Base-by-base conservation (phyloP, 2,329 filamentous ascomycete genomes). In the Xylaria sp. region DNA sequence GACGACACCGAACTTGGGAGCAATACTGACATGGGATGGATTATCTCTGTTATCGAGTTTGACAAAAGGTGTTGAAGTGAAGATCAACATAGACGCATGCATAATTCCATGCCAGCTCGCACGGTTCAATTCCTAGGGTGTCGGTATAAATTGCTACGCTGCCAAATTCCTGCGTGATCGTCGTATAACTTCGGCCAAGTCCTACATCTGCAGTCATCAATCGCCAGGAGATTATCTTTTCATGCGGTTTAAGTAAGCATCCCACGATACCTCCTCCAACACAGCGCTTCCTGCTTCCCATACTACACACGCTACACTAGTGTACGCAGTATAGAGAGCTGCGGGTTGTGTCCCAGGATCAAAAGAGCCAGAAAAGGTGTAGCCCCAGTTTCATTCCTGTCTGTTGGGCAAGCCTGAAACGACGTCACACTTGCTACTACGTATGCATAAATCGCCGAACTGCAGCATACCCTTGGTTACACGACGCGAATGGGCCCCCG, bases 141-240 rank as follows among this genome's bases (percentile, higher is more conserved):
- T 60, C 27, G 29, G 39, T 51, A 51, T 60, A 27, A 59, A 25
- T 45, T 49, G 57, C 45, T 39, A 55, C 36, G 17, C 25, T 51
- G 11, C 53, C 38, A 42, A 42, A 55, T 42, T 42, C 36, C 53
- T 29, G 53, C 36, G 36, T 50, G 57, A 57, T 58, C 53, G 42
- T 44, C 61, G 65, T 65, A 62, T 58, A 56, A 31, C 13, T 27
- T 54, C 17, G 27, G 49, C 55, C 39, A 50, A 67, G 60, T 66
- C 59, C 62, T 68, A 53, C 58, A 51, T 50, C 66, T 68, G 66
- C 66, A 66, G 66, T 68, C 66, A 68, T 66, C 54, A 55, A 63
- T 42, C 33, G 42, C 31, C 50, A 45, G 53, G 66, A 68, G 55
- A 68, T 68, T 65, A 36, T 66, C 29, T 50, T 25, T 65, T 68